These are phyloP conservation scores for Phytophthora idaei DNA, from an alignment of 352 stramenopile genomes.

Conservation along the genomic window DNA sequence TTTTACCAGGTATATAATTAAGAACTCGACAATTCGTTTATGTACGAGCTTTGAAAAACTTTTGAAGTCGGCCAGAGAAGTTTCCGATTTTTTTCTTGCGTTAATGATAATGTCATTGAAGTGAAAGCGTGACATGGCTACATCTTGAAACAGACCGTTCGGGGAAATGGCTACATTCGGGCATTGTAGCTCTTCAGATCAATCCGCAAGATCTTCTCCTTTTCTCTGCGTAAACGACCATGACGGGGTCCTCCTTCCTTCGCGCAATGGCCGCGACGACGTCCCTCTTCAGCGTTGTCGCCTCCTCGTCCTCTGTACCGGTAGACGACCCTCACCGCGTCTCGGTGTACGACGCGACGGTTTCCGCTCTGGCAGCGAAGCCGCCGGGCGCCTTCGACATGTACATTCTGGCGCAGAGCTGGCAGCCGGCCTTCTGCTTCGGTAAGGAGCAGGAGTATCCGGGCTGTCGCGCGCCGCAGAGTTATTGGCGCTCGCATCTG, in stretches of 20 bases:
- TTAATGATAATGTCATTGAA: too few species aligned
- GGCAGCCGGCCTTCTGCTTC: constrained; percentile 87
- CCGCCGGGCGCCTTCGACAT: constrained; percentile 64
- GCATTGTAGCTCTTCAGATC: constrained; percentile 1
- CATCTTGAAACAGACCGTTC: too few species aligned
- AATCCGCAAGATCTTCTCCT: constrained; percentile 5
- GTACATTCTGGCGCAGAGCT: constrained; percentile 92
- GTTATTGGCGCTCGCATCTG: constrained; percentile 85
- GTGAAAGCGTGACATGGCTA: too few species aligned
- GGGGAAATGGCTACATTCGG: neutral
- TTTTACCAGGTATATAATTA: too few species aligned
- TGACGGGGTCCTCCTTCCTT: constrained; percentile 4
- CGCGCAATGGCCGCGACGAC: neutral
- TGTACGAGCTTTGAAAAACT: too few species aligned
- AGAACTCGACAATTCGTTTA: too few species aligned
- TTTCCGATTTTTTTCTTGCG: too few species aligned
- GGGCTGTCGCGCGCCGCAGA: constrained; percentile 66
- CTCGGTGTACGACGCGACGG: constrained; percentile 40
- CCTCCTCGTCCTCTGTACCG: neutral
- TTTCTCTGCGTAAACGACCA: neutral
- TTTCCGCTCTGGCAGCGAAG: constrained; percentile 20
- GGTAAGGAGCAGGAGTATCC: constrained; percentile 62
- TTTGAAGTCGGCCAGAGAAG: too few species aligned
- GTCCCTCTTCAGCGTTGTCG: constrained; percentile 10
- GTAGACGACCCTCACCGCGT: constrained; percentile 5